These are phyloP conservation scores for Papiliotrema flavescens DNA, from an alignment of 1,284 basidiomycete species.

Conservation along the genomic window DNA sequence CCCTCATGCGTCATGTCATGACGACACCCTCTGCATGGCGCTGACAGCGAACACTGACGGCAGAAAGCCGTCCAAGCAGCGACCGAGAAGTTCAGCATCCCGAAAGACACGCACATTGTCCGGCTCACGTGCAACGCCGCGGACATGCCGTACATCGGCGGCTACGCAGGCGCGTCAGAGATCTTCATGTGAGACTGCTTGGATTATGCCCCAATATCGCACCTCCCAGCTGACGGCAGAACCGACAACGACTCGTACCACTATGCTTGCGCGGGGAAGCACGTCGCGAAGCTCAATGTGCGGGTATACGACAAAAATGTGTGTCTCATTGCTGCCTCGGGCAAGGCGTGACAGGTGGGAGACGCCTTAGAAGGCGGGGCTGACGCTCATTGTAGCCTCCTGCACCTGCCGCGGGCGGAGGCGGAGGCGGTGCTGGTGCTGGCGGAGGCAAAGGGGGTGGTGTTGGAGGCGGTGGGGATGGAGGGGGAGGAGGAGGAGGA, in stretches of 20 bases:
- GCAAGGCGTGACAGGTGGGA: not conserved
- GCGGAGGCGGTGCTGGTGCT: slow-evolving; percentile 5
- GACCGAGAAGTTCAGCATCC: slow-evolving; percentile 31
- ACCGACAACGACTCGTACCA: slow-evolving; percentile 43
- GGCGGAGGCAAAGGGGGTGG: slow-evolving; percentile 2
- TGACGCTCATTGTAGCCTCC: not conserved
- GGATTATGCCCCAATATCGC: not conserved
- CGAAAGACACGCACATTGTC: slow-evolving; percentile 30
- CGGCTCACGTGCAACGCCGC: slow-evolving; percentile 30
- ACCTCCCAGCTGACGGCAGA: slow-evolving; percentile 11
- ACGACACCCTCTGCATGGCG: too few relatives aligned
- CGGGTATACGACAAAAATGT: slow-evolving; percentile 37
- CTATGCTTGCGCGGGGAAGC: slow-evolving; percentile 43
- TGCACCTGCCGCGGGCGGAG: not conserved
- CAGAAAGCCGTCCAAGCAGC: slow-evolving; percentile 41
- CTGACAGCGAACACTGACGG: not conserved
- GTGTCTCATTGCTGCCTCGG: slow-evolving; percentile 9
- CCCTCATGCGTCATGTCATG: not conserved
- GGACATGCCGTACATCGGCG: slow-evolving; percentile 36
- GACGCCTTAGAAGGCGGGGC: not conserved
- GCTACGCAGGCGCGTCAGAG: slow-evolving; percentile 23
- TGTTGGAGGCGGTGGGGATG: not conserved
- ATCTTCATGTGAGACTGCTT: slow-evolving; percentile 34
- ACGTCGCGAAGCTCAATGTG: slow-evolving; percentile 36
- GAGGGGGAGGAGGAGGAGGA: slow-evolving; percentile 4